These are phyloP conservation scores for Petunia hybrid DNA, from an alignment of 305 asterid species.

Conservation along the genomic window DNA sequence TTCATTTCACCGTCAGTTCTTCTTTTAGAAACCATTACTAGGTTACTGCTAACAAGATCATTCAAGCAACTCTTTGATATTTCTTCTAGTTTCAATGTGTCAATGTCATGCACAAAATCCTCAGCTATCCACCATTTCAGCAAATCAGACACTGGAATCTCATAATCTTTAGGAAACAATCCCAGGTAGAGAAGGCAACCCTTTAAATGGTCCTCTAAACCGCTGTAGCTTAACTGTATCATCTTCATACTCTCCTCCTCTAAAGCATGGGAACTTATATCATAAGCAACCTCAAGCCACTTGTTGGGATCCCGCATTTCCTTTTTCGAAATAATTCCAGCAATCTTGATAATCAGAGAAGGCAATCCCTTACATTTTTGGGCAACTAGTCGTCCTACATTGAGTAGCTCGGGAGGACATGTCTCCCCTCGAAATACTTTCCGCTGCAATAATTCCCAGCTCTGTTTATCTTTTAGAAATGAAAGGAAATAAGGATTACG, in stretches of 20 bases:
- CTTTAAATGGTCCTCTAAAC: neutral
- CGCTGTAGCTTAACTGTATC: neutral
- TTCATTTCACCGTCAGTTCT: conserved; percentile 25
- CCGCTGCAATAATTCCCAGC: conserved; percentile 9
- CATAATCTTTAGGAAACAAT: neutral
- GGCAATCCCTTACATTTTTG: conserved; percentile 18
- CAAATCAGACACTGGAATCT: neutral
- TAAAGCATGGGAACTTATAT: neutral
- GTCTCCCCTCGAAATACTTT: neutral
- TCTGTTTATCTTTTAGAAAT: neutral
- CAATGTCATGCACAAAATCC: neutral
- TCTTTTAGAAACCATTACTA: neutral
- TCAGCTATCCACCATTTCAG: conserved; percentile 23
- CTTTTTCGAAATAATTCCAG: neutral
- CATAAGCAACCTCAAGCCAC: conserved; percentile 16
- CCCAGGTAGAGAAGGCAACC: neutral
- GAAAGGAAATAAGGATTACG: conserved; percentile 30
- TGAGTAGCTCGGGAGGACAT: neutral
- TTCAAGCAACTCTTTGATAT: neutral
- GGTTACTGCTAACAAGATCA: conserved; percentile 5
- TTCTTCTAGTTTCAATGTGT: neutral
- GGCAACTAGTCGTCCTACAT: neutral
- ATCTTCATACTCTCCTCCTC: neutral
- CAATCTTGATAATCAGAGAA: conserved; percentile 15
- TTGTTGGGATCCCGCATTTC: too few species aligned